Percentiles rank a stretch among this genome's conserved stretches.
Conservation (phyloP, 768 basidiomycete species). For the Russula compacta region DNA sequence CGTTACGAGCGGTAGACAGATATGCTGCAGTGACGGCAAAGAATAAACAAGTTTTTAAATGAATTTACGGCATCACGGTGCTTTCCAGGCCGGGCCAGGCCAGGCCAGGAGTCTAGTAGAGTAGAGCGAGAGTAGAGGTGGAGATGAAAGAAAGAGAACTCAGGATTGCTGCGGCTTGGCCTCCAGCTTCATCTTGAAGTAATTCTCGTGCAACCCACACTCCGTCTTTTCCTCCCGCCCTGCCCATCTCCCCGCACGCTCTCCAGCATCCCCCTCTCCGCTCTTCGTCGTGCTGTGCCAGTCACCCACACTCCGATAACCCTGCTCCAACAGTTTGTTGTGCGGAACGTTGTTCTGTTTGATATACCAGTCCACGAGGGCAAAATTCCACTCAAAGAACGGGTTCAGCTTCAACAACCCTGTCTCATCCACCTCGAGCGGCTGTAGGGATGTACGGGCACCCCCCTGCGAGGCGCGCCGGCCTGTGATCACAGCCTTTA, state of each 20-base stretch:
- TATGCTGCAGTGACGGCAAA: too few species aligned
- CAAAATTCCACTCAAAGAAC: constrained; percentile 80
- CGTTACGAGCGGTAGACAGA: too few species aligned
- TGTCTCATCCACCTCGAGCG: constrained; percentile 84
- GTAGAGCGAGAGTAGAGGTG: background rate
- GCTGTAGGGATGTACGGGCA: constrained; percentile 72
- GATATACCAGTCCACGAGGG: constrained; percentile 77
- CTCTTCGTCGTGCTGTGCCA: constrained; percentile 91
- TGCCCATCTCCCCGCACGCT: constrained; percentile 89
- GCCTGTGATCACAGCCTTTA: constrained; percentile 89
- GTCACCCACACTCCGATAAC: constrained; percentile 94
- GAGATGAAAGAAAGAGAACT: background rate
- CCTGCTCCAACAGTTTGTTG: constrained; percentile 80
- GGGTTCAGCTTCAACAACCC: constrained; percentile 94
- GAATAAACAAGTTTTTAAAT: background rate
- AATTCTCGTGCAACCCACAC: constrained; percentile 92
- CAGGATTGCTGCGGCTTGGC: constrained; percentile 13
- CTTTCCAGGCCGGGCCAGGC: background rate
- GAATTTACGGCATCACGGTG: background rate
- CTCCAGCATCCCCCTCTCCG: constrained; percentile 56
- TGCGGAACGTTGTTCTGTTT: constrained; percentile 74
- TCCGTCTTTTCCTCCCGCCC: constrained; percentile 81
- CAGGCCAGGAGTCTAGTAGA: too few species aligned
- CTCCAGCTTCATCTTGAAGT: constrained; percentile 74
- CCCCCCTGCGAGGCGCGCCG: constrained; percentile 88